Conservation (phyloP, 371 early-diverging fungal species). For the Cokeromyces recurvatus region DNA sequence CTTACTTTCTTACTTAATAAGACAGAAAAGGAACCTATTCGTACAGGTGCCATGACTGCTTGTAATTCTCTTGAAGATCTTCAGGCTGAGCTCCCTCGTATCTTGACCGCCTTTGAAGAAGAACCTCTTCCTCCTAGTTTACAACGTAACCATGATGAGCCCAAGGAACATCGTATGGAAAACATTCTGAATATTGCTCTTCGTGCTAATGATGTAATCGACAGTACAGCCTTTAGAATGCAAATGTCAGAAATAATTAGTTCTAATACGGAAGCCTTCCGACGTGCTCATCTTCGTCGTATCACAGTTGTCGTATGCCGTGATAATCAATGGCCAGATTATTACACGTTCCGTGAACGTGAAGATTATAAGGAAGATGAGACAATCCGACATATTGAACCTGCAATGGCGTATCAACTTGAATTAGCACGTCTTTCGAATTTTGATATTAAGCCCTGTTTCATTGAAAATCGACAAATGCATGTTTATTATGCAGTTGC, state of each 20-base stretch:
- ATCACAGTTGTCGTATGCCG: slow-evolving; percentile 88
- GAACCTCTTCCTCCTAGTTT: slow-evolving; percentile 38
- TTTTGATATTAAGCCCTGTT: slow-evolving; percentile 94
- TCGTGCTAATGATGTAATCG: slow-evolving; percentile 52
- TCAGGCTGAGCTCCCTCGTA: slow-evolving; percentile 43
- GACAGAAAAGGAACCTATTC: slow-evolving; percentile 61
- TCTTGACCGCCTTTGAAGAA: slow-evolving; percentile 52
- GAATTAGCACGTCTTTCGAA: slow-evolving; percentile 90
- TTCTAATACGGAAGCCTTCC: slow-evolving; percentile 54
- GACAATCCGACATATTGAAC: slow-evolving; percentile 96
- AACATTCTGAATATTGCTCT: slow-evolving; percentile 83
- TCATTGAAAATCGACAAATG: slow-evolving; percentile 88
- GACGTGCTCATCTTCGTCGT: slow-evolving; percentile 79
- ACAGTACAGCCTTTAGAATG: slow-evolving; percentile 64
- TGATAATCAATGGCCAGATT: slow-evolving; percentile 79
- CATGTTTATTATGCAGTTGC: slow-evolving; percentile 95
- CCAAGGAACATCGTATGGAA: slow-evolving; percentile 39
- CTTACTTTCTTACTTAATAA: slow-evolving; percentile 63
- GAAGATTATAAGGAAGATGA: slow-evolving; percentile 84
- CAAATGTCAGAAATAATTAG: slow-evolving; percentile 57
- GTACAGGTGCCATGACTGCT: slow-evolving; percentile 69
- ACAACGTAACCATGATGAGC: slow-evolving; percentile 16
- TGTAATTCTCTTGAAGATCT: slow-evolving; percentile 53
- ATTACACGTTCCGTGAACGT: slow-evolving; percentile 95
- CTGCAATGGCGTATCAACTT: slow-evolving; percentile 95